phyloP scores from a whole-genome alignment of 192 early-diverging fungal species.

The Dispira parvispora region DNA sequence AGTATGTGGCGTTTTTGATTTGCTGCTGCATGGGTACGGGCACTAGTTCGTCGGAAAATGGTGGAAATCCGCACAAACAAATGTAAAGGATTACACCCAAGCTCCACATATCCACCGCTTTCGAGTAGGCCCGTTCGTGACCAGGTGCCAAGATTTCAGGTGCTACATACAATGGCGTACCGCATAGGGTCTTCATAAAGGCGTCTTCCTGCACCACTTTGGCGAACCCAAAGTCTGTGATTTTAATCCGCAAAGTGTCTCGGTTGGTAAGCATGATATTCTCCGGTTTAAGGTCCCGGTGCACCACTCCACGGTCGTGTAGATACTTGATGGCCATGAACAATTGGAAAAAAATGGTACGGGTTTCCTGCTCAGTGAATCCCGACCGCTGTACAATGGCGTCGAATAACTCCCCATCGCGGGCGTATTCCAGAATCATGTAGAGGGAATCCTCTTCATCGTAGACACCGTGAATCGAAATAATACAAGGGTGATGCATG shows the following conservation, averaged over 20 bases:
- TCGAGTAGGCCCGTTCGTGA: slow-evolving; percentile 45
- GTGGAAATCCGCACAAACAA: slow-evolving; percentile 74
- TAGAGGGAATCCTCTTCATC: slow-evolving; percentile 27
- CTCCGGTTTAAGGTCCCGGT: slow-evolving; percentile 70
- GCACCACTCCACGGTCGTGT: slow-evolving; percentile 47
- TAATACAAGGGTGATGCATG: slow-evolving; percentile 25
- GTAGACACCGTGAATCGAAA: slow-evolving; percentile 28
- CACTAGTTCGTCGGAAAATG: slow-evolving; percentile 52
- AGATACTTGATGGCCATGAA: slow-evolving; percentile 58
- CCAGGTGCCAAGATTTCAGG: slow-evolving; percentile 68
- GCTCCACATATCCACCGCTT: slow-evolving; percentile 84
- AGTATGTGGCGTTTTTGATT: slow-evolving; percentile 47
- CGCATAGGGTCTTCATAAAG: slow-evolving; percentile 64
- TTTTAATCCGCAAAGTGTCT: slow-evolving; percentile 51
- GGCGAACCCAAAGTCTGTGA: slow-evolving; percentile 92
- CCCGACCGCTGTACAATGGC: slow-evolving; percentile 61
- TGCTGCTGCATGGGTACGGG: slow-evolving; percentile 43
- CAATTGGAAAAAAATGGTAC: slow-evolving; percentile 62
- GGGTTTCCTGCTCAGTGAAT: slow-evolving; percentile 59
- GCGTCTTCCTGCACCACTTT: slow-evolving; percentile 52
- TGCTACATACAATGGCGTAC: slow-evolving; percentile 80
- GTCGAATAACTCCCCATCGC: slow-evolving; percentile 87
- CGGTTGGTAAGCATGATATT: slow-evolving; percentile 49
- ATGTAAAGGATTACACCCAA: slow-evolving; percentile 91
- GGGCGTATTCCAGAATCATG: slow-evolving; percentile 37